Base-by-base conservation (phyloP, 106 monocot genomes). In the Allium fistulosum region DNA sequence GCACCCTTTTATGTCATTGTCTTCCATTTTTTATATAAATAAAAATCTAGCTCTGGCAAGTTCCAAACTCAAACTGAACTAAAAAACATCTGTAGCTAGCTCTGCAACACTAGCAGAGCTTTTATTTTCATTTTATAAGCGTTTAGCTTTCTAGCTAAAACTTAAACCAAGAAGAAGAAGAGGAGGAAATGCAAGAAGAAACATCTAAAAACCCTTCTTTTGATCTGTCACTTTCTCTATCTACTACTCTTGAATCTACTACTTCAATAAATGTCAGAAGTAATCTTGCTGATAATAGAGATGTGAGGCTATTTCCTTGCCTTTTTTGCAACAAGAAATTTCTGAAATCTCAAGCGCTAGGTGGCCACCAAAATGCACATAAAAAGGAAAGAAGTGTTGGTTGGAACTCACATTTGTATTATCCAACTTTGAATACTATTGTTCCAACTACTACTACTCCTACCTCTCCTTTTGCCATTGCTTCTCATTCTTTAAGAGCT, bases 271-370 rank as follows among this genome's bases (percentile, higher is more conserved):
- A 37, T 37, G 37, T 37, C 5, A 2, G 37, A 37, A 37, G 1
- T 37, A 37, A 37, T 5, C 0, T 37, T 37, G 37, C 37, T 37
- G 37, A 37, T 37, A 61, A 18, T 14, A 26, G 60, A 17, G 60
- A 61, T 17, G 60, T 61, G 18, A 61, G 60, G 60, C 60, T 91
- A 22, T 91, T 91, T 77, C 77, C 91, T 8, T 91, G 91, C 75
- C 84, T 87, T 69, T 91, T 91, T 72, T 91, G 91, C 81, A 87
- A 87, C 91, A 87, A 87, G 66, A 91, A 91, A 69, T 91, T 91
- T 79, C 78, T 87, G 53, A 91, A 91, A 60, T 87, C 91, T 10
- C 90, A 90, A 62, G 90, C 90, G 2, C 86, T 90, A 11, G 90
- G 90, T 11, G 90, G 90, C 26, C 90, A 90, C 71, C 90, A 90